Evolutionary conservation across 2,329 filamentous ascomycete species (phyloP), one percentile per base, ranked within the genome.

Genomic region (Penicillium sp.): DNA sequence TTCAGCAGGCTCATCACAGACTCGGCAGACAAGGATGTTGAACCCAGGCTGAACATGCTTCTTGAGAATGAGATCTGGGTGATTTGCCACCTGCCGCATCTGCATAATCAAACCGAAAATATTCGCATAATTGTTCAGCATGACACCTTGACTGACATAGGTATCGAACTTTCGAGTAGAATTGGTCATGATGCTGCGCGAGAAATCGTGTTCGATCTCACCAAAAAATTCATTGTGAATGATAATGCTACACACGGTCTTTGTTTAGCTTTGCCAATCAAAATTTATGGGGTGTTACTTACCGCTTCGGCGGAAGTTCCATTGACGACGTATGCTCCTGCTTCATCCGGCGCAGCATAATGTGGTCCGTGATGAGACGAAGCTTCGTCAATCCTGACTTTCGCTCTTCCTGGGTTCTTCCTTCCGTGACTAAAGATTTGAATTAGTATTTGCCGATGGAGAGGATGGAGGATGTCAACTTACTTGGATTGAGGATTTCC

Each of bases 61-160:
- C 79, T 93, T 96, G 60, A 98, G 77, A 48, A 99, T 90, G 35
- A 99, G 77, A 76, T 99, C 95, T 0, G 95, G 95, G 71, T 99
- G 95, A 64, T 99, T 95, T 8, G 95, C 92, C 26, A 97, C 91
- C 77, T 99, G 95, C 54, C 95, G 89, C 93, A 99, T 98, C 75
- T 96, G 93, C 91, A 98, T 98, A 70, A 99, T 97, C 54, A 99
- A 83, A 70, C 93, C 93, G 68, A 99, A 99, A 63, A 99, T 98
- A 73, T 99, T 99, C 78, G 95, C 95, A 66, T 98, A 98, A 72
- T 97, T 96, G 80, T 98, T 92, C 59, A 99, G 84, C 75, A 99
- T 86, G 21, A 98, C 93, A 78, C 92, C 93, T 62, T 92, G 90
- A 19, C 91, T 89, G 37, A 98, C 95, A 64, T 98, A 99, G 0